Percentiles rank a stretch among this genome's conserved stretches.
These are phyloP conservation scores for Henckelia pumila DNA, from an alignment of 257 asterid species.

Conservation along the genomic window DNA sequence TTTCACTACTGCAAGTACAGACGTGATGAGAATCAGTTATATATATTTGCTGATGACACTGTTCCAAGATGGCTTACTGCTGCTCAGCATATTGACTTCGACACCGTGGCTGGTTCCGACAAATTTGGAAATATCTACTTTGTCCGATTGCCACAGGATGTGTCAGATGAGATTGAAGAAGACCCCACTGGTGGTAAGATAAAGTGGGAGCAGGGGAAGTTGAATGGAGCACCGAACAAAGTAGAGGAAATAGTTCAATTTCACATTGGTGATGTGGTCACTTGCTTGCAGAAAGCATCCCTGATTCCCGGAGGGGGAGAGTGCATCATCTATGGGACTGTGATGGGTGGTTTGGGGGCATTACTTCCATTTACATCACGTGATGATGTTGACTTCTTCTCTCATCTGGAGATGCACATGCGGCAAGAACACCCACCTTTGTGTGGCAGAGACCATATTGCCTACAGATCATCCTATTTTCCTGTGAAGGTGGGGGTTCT, in stretches of 20 bases:
- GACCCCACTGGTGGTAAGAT: constrained; percentile 99
- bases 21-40: constrained; percentile 95
- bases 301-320: constrained; percentile 96
- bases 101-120: constrained; percentile 97
- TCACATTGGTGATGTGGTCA: constrained; percentile 91
- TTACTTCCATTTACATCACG: constrained; percentile 89
- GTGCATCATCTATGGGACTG: constrained; percentile 88
- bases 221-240: constrained; percentile 98
- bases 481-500: constrained; percentile 76
- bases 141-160: constrained; percentile 93
- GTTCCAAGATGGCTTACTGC: constrained; percentile 98
- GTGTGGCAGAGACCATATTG: constrained; percentile 99
- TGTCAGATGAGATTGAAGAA: constrained; percentile 98
- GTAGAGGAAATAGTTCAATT: constrained; percentile 95
- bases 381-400: constrained; percentile 97
- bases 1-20: constrained; percentile 99
- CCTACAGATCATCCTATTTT: constrained; percentile 92
- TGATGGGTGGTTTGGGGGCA: constrained; percentile 96
- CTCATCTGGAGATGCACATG: constrained; percentile 99
- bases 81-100: constrained; percentile 83
- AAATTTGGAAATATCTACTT: constrained; percentile 92
- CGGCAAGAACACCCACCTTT: constrained; percentile 97
- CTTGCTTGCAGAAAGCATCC: constrained; percentile 87
- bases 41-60: constrained; percentile 96
- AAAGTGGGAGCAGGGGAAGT: constrained; percentile 99